Evolutionary conservation across 1,284 basidiomycete species (phyloP).

Genomic region (Puccinia polysora): DNA sequence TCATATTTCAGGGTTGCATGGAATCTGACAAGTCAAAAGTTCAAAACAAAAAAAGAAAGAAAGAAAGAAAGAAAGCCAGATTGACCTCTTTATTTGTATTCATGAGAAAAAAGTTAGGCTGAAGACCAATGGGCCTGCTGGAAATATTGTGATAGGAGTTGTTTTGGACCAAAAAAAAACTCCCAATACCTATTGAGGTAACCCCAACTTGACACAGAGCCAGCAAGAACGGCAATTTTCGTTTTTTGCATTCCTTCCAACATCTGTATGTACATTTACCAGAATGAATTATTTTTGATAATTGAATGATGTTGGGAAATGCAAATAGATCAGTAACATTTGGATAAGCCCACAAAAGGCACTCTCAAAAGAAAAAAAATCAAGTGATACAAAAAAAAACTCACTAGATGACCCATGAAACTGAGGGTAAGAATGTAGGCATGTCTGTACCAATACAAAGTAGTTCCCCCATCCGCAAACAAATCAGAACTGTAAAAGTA

Average conservation of each 20-base stretch:
- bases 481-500: no score
- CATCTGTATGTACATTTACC: background rate
- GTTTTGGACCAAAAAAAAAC: conserved; percentile 2
- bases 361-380: no score
- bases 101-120: conserved; percentile 5
- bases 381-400: no score
- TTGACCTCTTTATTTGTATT: no score
- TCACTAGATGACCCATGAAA: background rate
- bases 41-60: no score
- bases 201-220: conserved; percentile 21
- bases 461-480: no score
- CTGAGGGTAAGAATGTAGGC: background rate
- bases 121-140: conserved; percentile 17
- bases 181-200: conserved; percentile 3
- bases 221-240: conserved; percentile 2
- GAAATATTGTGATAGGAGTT: no score
- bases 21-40: conserved; percentile 44
- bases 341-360: no score
- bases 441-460: no score
- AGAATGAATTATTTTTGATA: background rate
- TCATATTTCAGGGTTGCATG: conserved; percentile 51
- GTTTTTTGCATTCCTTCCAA: background rate
- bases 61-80: no score
- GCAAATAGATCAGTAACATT: no score
- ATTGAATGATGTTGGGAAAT: background rate